phyloP scores from a whole-genome alignment of 768 basidiomycete genomes.

The Pisolithus marmoratus region DNA sequence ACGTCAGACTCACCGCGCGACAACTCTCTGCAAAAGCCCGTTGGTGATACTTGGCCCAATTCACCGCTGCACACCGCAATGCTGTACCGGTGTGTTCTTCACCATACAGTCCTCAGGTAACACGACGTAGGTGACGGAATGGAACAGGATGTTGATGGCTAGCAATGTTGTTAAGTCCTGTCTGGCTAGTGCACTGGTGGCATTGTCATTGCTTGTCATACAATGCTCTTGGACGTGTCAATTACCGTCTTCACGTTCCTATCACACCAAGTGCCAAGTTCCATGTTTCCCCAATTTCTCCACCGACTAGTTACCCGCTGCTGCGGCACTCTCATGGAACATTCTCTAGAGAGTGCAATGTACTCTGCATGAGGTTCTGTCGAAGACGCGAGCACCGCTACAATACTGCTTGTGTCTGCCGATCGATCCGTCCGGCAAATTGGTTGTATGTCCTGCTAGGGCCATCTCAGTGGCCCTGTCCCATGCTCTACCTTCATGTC shows the following conservation, averaged over 20 bases:
- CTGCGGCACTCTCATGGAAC: slow-evolving; percentile 6
- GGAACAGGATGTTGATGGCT: neutral
- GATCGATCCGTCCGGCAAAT: slow-evolving; percentile 16
- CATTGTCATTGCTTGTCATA: slow-evolving; percentile 2
- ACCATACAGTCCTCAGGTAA: neutral
- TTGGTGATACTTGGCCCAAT: too few species aligned
- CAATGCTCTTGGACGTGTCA: slow-evolving; percentile 6
- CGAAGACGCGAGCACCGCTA: neutral
- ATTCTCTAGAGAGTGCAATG: slow-evolving; percentile 8
- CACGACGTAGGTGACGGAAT: neutral
- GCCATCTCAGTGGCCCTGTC: slow-evolving; percentile 5
- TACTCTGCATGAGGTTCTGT: slow-evolving; percentile 4
- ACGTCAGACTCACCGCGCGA: too few species aligned
- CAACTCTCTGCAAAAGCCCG: too few species aligned
- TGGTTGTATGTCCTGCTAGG: slow-evolving; percentile 3
- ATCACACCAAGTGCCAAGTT: slow-evolving; percentile 7
- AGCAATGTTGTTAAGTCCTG: neutral
- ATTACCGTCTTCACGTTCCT: slow-evolving; percentile 21
- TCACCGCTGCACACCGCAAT: neutral
- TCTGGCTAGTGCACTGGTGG: neutral
- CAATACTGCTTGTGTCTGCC: neutral
- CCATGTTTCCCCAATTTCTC: slow-evolving; percentile 14
- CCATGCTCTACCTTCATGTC: slow-evolving; percentile 8
- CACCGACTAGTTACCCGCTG: slow-evolving; percentile 9
- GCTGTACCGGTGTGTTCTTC: neutral